Conservation (phyloP, 176 grass and related monocot genomes). For the Thalia dealbata region DNA sequence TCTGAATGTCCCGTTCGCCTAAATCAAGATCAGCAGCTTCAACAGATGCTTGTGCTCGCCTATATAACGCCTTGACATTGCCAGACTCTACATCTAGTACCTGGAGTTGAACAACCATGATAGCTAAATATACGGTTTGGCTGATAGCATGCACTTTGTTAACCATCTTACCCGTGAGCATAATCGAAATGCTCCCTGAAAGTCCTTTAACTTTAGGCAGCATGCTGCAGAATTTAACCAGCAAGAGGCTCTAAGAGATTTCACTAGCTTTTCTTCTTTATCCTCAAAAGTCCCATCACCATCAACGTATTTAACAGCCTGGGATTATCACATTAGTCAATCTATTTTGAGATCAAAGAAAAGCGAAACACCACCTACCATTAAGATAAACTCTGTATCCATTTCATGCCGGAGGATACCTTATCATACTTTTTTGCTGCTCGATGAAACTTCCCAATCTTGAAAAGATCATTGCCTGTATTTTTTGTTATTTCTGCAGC, state of each 20-base stretch:
- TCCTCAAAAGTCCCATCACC: conserved; percentile 18
- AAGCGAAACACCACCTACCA: background rate
- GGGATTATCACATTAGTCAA: conserved; percentile 15
- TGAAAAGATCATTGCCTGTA: conserved; percentile 33
- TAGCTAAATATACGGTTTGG: background rate
- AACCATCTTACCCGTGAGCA: conserved; percentile 24
- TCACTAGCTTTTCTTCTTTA: conserved; percentile 23
- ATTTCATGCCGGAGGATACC: conserved; percentile 12
- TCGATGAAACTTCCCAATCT: conserved; percentile 27
- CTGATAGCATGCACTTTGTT: background rate
- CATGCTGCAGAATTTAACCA: conserved; percentile 42
- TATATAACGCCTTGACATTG: conserved; percentile 36
- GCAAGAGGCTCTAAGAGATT: conserved; percentile 25
- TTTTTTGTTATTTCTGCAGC: conserved; percentile 31
- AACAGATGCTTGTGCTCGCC: conserved; percentile 33
- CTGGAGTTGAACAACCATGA: background rate
- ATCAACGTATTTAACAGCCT: conserved; percentile 30
- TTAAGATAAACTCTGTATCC: background rate
- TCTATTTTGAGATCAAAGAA: background rate
- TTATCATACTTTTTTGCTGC: conserved; percentile 35
- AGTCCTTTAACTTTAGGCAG: conserved; percentile 34
- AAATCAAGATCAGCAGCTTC: conserved; percentile 28
- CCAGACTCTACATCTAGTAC: conserved; percentile 30
- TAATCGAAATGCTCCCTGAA: conserved; percentile 24
- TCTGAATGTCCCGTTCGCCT: conserved; percentile 30